Evolutionary conservation across 164 flowering plant genomes (phyloP).

Genomic region (Protea cynaroides): DNA sequence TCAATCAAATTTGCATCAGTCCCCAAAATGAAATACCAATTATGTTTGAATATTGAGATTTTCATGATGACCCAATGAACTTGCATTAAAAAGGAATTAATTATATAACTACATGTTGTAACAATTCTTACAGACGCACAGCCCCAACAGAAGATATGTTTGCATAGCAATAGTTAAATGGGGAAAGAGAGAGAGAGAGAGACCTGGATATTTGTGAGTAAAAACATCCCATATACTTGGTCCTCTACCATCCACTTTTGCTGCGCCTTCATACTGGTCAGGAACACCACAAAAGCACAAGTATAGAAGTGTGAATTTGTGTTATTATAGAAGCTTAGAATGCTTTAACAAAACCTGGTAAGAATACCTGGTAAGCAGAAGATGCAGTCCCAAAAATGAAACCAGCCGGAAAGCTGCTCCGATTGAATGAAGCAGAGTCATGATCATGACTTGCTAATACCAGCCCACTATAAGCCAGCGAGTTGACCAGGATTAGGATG

Average conservation of each 20-base stretch:
- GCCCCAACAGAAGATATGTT: too few species aligned
- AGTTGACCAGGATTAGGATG: neutral
- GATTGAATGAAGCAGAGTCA: neutral
- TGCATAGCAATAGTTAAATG: too few species aligned
- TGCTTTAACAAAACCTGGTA: too few species aligned
- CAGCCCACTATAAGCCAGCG: neutral
- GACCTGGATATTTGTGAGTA: neutral
- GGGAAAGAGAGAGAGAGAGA: neutral
- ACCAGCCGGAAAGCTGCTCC: slow-evolving; percentile 1
- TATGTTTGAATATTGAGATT: too few species aligned
- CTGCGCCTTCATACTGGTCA: neutral
- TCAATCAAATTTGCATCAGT: too few species aligned
- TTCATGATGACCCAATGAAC: too few species aligned
- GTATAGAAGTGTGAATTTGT: neutral
- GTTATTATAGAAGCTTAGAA: neutral
- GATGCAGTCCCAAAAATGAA: slow-evolving; percentile 3
- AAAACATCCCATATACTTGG: neutral
- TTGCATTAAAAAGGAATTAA: too few species aligned
- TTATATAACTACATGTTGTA: too few species aligned
- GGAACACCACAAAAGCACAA: neutral
- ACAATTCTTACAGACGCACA: too few species aligned
- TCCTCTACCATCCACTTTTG: neutral
- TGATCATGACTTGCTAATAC: neutral
- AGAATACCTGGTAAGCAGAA: slow-evolving; percentile 2
- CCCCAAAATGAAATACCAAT: too few species aligned